phyloP scores from a whole-genome alignment of 805 yeast species.

The Cyberlindnera mycetangii region DNA sequence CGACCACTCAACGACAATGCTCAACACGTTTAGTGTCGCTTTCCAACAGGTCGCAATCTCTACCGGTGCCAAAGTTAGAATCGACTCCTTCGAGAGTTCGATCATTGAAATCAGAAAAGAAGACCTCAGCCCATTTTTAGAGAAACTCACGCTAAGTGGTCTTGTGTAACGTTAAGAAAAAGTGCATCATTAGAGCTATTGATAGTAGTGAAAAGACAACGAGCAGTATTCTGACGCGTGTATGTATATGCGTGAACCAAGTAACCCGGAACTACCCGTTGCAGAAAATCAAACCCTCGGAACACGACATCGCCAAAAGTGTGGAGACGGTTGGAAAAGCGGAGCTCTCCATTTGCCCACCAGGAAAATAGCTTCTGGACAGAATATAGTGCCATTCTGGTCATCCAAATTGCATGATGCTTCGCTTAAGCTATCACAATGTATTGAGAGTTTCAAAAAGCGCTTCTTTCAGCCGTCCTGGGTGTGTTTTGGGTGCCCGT shows the following conservation, averaged over 20 bases:
- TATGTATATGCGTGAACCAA: background rate
- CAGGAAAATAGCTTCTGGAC: background rate
- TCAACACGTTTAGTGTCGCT: conserved; percentile 85
- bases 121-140: conserved; percentile 84
- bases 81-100: conserved; percentile 93
- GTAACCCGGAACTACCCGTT: background rate
- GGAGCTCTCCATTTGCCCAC: conserved; percentile 4
- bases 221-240: too few species aligned
- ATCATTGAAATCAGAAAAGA: conserved; percentile 87
- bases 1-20: conserved; percentile 41
- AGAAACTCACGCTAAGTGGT: conserved; percentile 75
- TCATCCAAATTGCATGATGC: background rate
- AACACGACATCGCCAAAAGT: background rate
- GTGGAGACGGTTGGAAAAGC: conserved; percentile 5
- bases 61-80: conserved; percentile 84
- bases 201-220: too few species aligned
- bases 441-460: background rate
- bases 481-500: background rate
- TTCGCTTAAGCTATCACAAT: background rate
- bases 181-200: background rate
- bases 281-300: background rate
- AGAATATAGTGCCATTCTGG: too few species aligned
- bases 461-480: background rate
- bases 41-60: conserved; percentile 83
- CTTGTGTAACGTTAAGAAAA: conserved; percentile 31